Evolutionary conservation across 495 filamentous ascomycete species (phyloP).

Genomic region (Penicillium coprophilum): DNA sequence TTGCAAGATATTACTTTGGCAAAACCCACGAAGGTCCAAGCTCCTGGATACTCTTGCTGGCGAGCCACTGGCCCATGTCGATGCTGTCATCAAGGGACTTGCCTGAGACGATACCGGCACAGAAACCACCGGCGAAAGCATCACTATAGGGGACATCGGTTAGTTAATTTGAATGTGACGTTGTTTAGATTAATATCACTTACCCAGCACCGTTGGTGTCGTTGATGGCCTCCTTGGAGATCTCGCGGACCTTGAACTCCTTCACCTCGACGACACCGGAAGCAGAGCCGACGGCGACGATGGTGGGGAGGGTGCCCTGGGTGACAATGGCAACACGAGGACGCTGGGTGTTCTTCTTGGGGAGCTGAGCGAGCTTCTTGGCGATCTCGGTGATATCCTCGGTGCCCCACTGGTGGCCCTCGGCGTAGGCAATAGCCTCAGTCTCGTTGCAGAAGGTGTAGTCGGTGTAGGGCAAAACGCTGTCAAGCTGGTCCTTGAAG

Average conservation of each 20-base stretch:
- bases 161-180: constrained; percentile 6
- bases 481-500: constrained; percentile 94
- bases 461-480: constrained; percentile 85
- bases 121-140: constrained; percentile 93
- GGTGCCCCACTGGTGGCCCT: constrained; percentile 67
- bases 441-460: constrained; percentile 97
- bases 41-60: constrained; percentile 86
- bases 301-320: constrained; percentile 85
- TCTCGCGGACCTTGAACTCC: constrained; percentile 75
- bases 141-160: constrained; percentile 58
- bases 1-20: constrained; percentile 1
- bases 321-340: constrained; percentile 85
- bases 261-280: constrained; percentile 65
- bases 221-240: constrained; percentile 72
- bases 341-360: constrained; percentile 83
- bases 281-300: constrained; percentile 65
- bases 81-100: constrained; percentile 71
- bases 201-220: constrained; percentile 95
- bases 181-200: constrained; percentile 23
- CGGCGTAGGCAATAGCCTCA: constrained; percentile 82
- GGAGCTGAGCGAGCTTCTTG: constrained; percentile 76
- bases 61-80: constrained; percentile 94
- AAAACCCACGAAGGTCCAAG: constrained; percentile 84
- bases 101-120: constrained; percentile 82
- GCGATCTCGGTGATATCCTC: constrained; percentile 86